Percentiles rank a stretch among this genome's conserved stretches.
These are phyloP conservation scores for Alternaria metachromatica DNA, from an alignment of 2,329 filamentous ascomycete species.

Conservation along the genomic window DNA sequence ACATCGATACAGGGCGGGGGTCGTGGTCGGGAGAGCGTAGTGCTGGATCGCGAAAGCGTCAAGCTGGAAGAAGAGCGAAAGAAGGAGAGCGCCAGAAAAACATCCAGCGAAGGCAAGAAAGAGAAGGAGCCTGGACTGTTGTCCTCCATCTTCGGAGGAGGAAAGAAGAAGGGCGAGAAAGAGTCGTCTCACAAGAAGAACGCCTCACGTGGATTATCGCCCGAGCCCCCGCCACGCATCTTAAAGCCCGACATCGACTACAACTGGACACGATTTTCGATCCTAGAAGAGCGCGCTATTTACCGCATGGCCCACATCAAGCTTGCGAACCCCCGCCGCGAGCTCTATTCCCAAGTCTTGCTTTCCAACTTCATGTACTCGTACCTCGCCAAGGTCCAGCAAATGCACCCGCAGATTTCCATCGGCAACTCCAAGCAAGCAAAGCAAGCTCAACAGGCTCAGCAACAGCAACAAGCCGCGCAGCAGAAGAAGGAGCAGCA, in stretches of 20 bases:
- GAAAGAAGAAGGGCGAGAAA: slow-evolving; percentile 84
- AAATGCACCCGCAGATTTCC: slow-evolving; percentile 96
- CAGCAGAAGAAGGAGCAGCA: slow-evolving; percentile 50
- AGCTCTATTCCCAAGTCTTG: slow-evolving; percentile 91
- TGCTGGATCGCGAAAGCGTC: slow-evolving; percentile 78
- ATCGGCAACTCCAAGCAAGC: slow-evolving; percentile 81
- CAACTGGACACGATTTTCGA: slow-evolving; percentile 93
- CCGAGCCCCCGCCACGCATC: slow-evolving; percentile 73
- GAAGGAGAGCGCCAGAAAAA: slow-evolving; percentile 78
- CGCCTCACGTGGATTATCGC: slow-evolving; percentile 75
- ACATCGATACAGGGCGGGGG: slow-evolving; percentile 76
- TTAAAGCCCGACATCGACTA: slow-evolving; percentile 91
- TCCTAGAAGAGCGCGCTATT: slow-evolving; percentile 93
- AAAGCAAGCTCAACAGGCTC: slow-evolving; percentile 65
- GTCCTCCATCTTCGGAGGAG: slow-evolving; percentile 87
- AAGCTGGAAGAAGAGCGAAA: slow-evolving; percentile 82
- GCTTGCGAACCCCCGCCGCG: slow-evolving; percentile 92
- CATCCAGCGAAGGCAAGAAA: slow-evolving; percentile 73
- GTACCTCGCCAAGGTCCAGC: slow-evolving; percentile 96
- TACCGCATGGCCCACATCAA: slow-evolving; percentile 99
- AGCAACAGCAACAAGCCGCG: slow-evolving; percentile 56
- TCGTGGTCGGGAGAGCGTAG: slow-evolving; percentile 77
- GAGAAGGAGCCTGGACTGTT: slow-evolving; percentile 90
- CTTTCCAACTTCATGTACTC: slow-evolving; percentile 99
- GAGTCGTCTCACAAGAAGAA: slow-evolving; percentile 77